A percentile compares a stretch with the other conserved stretches of the same genome.
Evolutionary conservation across 2,329 filamentous ascomycete species (phyloP).

Genomic region (Chaetomiaceae sp.): DNA sequence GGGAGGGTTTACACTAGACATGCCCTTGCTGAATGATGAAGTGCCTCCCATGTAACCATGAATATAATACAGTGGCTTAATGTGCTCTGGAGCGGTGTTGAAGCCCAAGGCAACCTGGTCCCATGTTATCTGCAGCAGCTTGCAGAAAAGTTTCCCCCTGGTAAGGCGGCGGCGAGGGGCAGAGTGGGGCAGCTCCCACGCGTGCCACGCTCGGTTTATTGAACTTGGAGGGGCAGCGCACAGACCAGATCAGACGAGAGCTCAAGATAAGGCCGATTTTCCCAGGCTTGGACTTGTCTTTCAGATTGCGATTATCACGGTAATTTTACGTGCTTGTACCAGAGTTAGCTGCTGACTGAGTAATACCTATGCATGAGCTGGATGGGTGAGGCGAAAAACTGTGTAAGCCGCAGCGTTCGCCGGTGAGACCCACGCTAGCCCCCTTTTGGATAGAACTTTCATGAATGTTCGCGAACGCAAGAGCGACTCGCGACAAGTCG

Average conservation of each 20-base stretch:
- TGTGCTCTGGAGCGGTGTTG: too few relatives aligned
- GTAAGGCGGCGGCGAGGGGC: slow-evolving; percentile 22
- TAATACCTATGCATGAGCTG: too few relatives aligned
- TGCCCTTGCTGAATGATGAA: too few relatives aligned
- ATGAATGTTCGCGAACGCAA: slow-evolving; percentile 30
- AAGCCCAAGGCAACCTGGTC: background rate
- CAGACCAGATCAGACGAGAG: slow-evolving; percentile 13
- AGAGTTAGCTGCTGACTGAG: too few relatives aligned
- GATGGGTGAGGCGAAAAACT: too few relatives aligned
- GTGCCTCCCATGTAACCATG: too few relatives aligned
- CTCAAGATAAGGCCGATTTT: too few relatives aligned
- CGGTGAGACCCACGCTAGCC: slow-evolving; percentile 23
- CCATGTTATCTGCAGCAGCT: background rate
- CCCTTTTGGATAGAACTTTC: slow-evolving; percentile 30
- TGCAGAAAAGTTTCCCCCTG: background rate
- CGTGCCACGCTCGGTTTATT: background rate
- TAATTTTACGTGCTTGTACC: too few relatives aligned
- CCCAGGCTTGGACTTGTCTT: too few relatives aligned
- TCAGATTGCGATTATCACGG: too few relatives aligned
- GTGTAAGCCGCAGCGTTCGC: background rate
- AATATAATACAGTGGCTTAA: too few relatives aligned
- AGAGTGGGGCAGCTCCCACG: slow-evolving; percentile 20
- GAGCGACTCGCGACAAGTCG: slow-evolving; percentile 10
- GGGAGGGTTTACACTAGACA: too few relatives aligned
- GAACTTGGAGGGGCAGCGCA: slow-evolving; percentile 23